Evolutionary conservation across 2,329 filamentous ascomycete species (phyloP).

Genomic region (Ceratocystis huliohia): DNA sequence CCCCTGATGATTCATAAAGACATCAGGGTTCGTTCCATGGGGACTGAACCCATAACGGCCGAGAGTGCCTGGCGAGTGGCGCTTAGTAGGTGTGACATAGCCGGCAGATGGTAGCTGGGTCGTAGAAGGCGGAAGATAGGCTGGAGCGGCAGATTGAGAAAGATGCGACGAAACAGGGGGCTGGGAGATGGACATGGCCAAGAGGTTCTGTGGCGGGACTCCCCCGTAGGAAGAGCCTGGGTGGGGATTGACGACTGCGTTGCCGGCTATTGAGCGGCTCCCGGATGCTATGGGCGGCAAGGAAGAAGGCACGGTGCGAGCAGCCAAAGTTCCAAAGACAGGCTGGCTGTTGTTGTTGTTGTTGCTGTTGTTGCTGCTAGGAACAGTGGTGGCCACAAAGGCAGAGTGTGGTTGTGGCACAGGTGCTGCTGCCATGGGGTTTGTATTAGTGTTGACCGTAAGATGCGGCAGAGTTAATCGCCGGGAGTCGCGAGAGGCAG

Average conservation of each 20-base stretch:
- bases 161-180: slow-evolving; percentile 8
- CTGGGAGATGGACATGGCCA: slow-evolving; percentile 1
- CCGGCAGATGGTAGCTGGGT: slow-evolving; percentile 20
- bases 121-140: slow-evolving; percentile 13
- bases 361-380: not conserved
- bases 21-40: not conserved
- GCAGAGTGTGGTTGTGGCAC: not conserved
- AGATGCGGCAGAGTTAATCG: slow-evolving; percentile 15
- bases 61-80: slow-evolving; percentile 39
- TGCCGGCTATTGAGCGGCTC: not conserved
- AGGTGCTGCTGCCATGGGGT: not conserved
- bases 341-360: not conserved
- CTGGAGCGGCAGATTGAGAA: not conserved
- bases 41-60: slow-evolving; percentile 29
- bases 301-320: not conserved
- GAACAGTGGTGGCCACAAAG: not conserved
- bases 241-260: not conserved
- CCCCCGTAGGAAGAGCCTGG: not conserved
- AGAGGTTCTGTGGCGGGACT: not conserved
- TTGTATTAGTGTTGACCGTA: slow-evolving; percentile 12
- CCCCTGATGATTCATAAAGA: slow-evolving; percentile 2
- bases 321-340: not conserved
- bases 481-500: slow-evolving; percentile 2
- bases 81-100: slow-evolving; percentile 42
- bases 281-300: not conserved